phyloP scores from a whole-genome alignment of 2,329 filamentous ascomycete species.

The Emmonsiellopsis sp. region DNA sequence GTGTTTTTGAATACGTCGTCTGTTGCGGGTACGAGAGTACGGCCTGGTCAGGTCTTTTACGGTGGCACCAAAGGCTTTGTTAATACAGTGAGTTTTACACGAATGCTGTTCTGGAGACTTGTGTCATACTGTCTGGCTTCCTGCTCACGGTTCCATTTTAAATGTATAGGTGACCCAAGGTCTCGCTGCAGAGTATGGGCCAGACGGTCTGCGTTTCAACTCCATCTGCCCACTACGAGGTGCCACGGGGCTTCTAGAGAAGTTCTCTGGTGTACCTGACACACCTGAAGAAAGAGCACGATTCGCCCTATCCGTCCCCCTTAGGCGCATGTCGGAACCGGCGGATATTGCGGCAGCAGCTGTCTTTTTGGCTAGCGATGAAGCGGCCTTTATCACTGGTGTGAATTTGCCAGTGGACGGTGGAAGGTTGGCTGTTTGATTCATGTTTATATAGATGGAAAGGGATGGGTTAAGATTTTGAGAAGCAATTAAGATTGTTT shows the following conservation, averaged over 20 bases:
- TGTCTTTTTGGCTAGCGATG: constrained; percentile 60
- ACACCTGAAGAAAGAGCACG: constrained; percentile 5
- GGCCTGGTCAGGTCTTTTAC: constrained; percentile 36
- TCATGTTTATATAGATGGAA: background rate
- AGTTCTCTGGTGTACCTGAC: constrained; percentile 7
- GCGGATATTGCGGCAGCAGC: constrained; percentile 61
- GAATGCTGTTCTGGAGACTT: too few species aligned
- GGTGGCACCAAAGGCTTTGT: constrained; percentile 35
- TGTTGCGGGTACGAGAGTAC: constrained; percentile 30
- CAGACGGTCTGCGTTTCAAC: constrained; percentile 10
- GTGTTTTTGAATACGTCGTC: constrained; percentile 30
- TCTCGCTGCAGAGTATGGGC: constrained; percentile 9
- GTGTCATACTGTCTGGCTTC: background rate
- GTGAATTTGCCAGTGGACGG: constrained; percentile 57
- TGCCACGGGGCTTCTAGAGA: constrained; percentile 10
- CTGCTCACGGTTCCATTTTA: background rate
- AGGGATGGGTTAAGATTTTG: background rate
- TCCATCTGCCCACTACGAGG: constrained; percentile 14
- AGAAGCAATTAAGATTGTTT: background rate
- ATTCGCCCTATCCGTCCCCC: constrained; percentile 3
- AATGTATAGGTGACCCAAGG: constrained; percentile 9
- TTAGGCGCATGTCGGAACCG: constrained; percentile 27
- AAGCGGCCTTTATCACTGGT: constrained; percentile 62
- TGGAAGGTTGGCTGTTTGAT: constrained; percentile 25
- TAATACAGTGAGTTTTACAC: constrained; percentile 25